Conservation (phyloP, 306 rosid genomes). For the Bauhinia variegata region DNA sequence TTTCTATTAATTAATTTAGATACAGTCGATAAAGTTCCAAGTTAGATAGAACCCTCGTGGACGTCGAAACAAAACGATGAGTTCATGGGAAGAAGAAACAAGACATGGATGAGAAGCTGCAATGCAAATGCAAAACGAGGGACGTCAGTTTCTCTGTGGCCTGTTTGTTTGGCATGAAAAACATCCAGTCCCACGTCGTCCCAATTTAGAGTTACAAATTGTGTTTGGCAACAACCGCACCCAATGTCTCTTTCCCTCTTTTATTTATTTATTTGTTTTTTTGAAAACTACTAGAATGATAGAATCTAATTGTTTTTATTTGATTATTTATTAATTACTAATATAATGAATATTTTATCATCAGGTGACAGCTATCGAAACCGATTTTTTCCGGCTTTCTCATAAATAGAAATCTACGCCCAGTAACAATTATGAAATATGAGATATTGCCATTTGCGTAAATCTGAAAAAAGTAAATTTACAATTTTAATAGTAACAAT, state of each 20-base stretch:
- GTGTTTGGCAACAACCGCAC: conserved; percentile 1
- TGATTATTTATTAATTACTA: too few species aligned
- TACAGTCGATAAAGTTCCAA: neutral
- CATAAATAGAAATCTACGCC: too few species aligned
- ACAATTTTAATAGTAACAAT: too few species aligned
- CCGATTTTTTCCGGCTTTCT: too few species aligned
- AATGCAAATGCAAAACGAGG: conserved; percentile 9
- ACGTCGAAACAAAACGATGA: conserved; percentile 22
- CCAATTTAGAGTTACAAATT: conserved; percentile 9
- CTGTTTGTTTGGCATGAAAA: neutral
- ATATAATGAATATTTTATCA: too few species aligned
- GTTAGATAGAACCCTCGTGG: conserved; percentile 24
- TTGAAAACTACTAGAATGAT: neutral
- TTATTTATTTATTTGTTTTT: neutral
- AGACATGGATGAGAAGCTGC: neutral
- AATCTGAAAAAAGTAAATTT: too few species aligned
- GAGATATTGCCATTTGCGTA: too few species aligned
- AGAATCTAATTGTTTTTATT: too few species aligned
- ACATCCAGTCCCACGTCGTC: neutral
- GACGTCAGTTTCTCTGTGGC: conserved; percentile 16
- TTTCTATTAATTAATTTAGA: neutral
- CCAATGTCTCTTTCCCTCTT: neutral
- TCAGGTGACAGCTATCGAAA: too few species aligned
- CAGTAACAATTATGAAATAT: too few species aligned
- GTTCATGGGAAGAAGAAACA: neutral